Evolutionary conservation across 345 rosid species (phyloP), one percentile per base, ranked within the genome.

Genomic region (Lumnitzera racemosa): DNA sequence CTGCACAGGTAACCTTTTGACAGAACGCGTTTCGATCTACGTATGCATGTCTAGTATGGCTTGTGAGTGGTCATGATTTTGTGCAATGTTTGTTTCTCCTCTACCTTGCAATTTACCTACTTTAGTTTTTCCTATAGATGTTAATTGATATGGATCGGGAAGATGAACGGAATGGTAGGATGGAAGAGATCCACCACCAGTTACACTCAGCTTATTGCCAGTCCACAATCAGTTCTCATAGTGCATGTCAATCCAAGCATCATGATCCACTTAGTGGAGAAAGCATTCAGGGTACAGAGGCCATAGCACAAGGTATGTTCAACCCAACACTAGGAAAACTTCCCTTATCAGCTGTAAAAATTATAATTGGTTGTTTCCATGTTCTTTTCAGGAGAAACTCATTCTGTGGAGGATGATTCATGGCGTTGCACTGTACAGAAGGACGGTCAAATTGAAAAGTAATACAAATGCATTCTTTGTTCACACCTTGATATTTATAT

Each of bases 131-230:
- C 50, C 47, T 16, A 52, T 13, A 62, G 99, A 71, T 78, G 63
- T 86, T 94, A 24, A 76, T 84, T 3, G 85, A 87, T 68, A 80
- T 88, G 99, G 99, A 94, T 85, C 74, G 80, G 68, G 74, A 66
- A 53, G 95, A 94, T 59, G 89, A 90, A 67, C 73, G 41, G 43
- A 47, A 72, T 48, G 96, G 88, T 76, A 79, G 66, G 59, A 57
- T 73, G 68, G 82, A 79, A 59, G 88, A 81, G 70, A 67, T 81
- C 46, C 74, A 76, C 53, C 46, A 61, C 61, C 70, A 67, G 57
- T 60, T 94, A 61, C 73, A 57, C 47, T 71, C 78, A 24, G 97
- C 88, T n/a, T 94, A 88, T 70, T 77, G 85, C 74, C 97, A 83
- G 74, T 63, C 80, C 57, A 81, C 78, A 12, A n/a, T 73, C 29